Percentiles rank a stretch among this genome's conserved stretches.
These are phyloP conservation scores for Apodospora peruviana DNA, from an alignment of 495 filamentous ascomycete genomes.

Conservation along the genomic window DNA sequence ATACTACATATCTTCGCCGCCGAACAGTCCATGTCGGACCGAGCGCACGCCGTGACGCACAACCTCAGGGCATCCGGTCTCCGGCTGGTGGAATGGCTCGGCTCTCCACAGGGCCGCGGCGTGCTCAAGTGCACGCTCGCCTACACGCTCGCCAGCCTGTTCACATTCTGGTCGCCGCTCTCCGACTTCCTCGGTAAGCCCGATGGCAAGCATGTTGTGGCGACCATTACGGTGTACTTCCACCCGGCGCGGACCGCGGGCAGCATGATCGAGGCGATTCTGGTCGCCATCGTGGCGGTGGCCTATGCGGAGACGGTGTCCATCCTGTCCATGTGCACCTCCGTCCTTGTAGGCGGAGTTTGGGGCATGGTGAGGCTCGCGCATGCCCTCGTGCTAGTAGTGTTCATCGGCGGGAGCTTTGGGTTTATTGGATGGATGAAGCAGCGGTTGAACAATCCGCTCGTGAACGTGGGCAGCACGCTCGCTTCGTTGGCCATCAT, in stretches of 20 bases:
- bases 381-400: slow-evolving; percentile 72
- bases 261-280: slow-evolving; percentile 82
- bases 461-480: slow-evolving; percentile 88
- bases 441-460: slow-evolving; percentile 74
- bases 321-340: slow-evolving; percentile 80
- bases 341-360: slow-evolving; percentile 64
- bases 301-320: slow-evolving; percentile 76
- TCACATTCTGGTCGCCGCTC: slow-evolving; percentile 74
- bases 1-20: no score
- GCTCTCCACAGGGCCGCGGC: slow-evolving; percentile 56
- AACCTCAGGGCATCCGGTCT: slow-evolving; percentile 14
- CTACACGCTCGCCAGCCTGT: slow-evolving; percentile 82
- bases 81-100: slow-evolving; percentile 35
- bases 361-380: slow-evolving; percentile 62
- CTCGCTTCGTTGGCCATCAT: slow-evolving; percentile 88
- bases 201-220: slow-evolving; percentile 95
- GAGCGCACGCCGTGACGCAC: slow-evolving; percentile 24
- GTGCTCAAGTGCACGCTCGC: slow-evolving; percentile 92
- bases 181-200: slow-evolving; percentile 71
- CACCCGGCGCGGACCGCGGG: slow-evolving; percentile 88
- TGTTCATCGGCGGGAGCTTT: slow-evolving; percentile 85
- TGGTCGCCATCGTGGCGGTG: slow-evolving; percentile 79
- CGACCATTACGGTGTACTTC: slow-evolving; percentile 91
- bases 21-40: slow-evolving; percentile 17
- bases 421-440: slow-evolving; percentile 93